These are phyloP conservation scores for Fremontodendron californicum DNA, from an alignment of 345 rosid species.

Conservation along the genomic window DNA sequence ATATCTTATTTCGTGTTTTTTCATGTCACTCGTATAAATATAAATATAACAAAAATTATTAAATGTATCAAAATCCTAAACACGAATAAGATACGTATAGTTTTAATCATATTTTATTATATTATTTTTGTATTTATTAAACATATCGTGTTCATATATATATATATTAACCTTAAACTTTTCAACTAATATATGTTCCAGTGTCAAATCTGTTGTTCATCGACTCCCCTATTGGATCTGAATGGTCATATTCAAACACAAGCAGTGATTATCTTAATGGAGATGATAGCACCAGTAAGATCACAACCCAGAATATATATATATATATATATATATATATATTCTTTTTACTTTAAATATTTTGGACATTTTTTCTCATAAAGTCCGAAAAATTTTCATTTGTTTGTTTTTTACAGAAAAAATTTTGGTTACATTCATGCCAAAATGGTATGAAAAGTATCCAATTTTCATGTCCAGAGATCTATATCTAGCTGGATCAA, in stretches of 20 bases:
- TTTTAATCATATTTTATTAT: too few relatives aligned
- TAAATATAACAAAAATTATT: too few relatives aligned
- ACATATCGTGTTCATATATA: too few relatives aligned
- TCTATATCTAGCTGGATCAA: neutral
- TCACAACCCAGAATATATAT: neutral
- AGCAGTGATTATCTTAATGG: neutral
- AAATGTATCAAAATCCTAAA: too few relatives aligned
- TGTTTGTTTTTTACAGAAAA: neutral
- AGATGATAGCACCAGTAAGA: slow-evolving; percentile 4
- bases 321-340: too few relatives aligned
- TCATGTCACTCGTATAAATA: too few relatives aligned
- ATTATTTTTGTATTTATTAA: too few relatives aligned
- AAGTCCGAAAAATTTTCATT: neutral
- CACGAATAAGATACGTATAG: too few relatives aligned
- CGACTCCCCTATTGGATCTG: neutral
- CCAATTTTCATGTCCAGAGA: slow-evolving; percentile 4
- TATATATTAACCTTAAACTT: neutral
- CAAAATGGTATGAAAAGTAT: neutral
- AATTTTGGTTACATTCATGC: neutral
- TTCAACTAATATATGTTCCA: neutral
- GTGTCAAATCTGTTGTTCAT: slow-evolving; percentile 1
- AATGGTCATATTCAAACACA: neutral
- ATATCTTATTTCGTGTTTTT: too few relatives aligned
- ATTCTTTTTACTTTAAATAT: neutral
- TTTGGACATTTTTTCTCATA: neutral